Percentiles rank a stretch among this genome's conserved stretches.
phyloP scores from a whole-genome alignment of 2,329 filamentous ascomycete genomes.

The Sporothrix mexicana region DNA sequence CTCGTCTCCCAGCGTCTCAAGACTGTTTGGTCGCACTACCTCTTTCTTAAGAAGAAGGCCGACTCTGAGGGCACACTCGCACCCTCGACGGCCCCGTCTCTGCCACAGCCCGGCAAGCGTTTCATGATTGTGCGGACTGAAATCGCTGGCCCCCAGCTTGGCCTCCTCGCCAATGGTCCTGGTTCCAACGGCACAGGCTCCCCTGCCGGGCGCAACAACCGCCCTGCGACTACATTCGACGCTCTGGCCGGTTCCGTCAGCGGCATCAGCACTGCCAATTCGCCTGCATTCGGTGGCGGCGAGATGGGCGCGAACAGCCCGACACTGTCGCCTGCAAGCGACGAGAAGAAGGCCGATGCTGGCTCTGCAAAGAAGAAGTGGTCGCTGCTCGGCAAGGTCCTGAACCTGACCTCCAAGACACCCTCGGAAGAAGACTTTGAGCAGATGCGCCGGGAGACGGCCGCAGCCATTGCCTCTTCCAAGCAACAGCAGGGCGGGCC shows the following conservation, averaged over 20 bases:
- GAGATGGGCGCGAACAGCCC: neutral
- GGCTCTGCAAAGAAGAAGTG: slow-evolving; percentile 62
- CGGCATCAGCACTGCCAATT: slow-evolving; percentile 11
- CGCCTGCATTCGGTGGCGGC: slow-evolving; percentile 38
- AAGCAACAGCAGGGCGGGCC: slow-evolving; percentile 35
- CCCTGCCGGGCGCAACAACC: neutral
- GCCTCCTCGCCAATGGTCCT: slow-evolving; percentile 43
- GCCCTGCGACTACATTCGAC: slow-evolving; percentile 33
- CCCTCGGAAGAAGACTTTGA: slow-evolving; percentile 55
- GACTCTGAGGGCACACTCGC: slow-evolving; percentile 59
- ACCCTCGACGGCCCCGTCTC: slow-evolving; percentile 80
- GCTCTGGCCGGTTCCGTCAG: slow-evolving; percentile 21
- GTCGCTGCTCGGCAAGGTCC: slow-evolving; percentile 68
- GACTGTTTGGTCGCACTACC: slow-evolving; percentile 78
- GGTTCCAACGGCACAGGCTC: neutral
- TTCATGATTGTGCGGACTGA: slow-evolving; percentile 91
- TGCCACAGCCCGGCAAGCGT: slow-evolving; percentile 81
- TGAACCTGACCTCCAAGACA: slow-evolving; percentile 51
- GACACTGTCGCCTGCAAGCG: neutral
- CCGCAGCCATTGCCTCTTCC: slow-evolving; percentile 48
- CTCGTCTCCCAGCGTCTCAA: slow-evolving; percentile 71
- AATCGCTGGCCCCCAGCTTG: slow-evolving; percentile 53
- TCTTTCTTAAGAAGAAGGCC: slow-evolving; percentile 73
- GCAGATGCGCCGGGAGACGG: slow-evolving; percentile 56
- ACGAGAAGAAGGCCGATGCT: slow-evolving; percentile 40